Percentiles rank a stretch among this genome's conserved stretches.
These are phyloP conservation scores for Teratosphaeria destructans DNA, from an alignment of 2,329 filamentous ascomycete species.

Conservation along the genomic window DNA sequence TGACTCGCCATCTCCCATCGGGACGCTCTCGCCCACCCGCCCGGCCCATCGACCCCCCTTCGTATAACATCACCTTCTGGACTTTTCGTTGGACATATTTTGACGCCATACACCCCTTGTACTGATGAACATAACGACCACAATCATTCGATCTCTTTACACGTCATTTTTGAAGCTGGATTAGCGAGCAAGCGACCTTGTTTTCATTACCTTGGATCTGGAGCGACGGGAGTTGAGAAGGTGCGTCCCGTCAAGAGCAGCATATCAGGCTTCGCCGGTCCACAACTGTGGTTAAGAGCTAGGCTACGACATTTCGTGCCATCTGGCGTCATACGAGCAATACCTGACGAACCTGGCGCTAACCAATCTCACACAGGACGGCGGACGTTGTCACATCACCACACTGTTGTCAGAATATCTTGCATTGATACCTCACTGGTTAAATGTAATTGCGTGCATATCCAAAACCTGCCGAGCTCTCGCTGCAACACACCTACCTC, in stretches of 20 bases:
- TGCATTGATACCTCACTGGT: neutral
- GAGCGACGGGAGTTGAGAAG: slow-evolving; percentile 6
- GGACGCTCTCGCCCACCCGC: neutral
- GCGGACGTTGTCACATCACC: neutral
- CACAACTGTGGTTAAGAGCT: neutral
- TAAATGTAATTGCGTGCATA: slow-evolving; percentile 1
- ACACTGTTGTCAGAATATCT: neutral
- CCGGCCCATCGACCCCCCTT: neutral
- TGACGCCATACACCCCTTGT: slow-evolving; percentile 6
- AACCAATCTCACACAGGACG: neutral
- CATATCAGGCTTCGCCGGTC: neutral
- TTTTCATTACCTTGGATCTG: slow-evolving; percentile 6
- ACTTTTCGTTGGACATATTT: slow-evolving; percentile 11
- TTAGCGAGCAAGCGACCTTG: slow-evolving; percentile 12
- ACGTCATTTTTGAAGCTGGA: slow-evolving; percentile 17
- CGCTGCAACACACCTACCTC: neutral
- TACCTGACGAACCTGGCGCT: neutral
- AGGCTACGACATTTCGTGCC: neutral
- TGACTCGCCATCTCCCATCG: neutral
- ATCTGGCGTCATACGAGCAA: neutral
- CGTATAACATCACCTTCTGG: slow-evolving; percentile 3
- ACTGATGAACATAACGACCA: slow-evolving; percentile 28
- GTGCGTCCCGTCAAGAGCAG: neutral
- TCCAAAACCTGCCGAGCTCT: slow-evolving; percentile 8
- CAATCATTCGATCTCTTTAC: slow-evolving; percentile 35